Conservation (phyloP, 352 stramenopile genomes). For the Phytophthora citricola region DNA sequence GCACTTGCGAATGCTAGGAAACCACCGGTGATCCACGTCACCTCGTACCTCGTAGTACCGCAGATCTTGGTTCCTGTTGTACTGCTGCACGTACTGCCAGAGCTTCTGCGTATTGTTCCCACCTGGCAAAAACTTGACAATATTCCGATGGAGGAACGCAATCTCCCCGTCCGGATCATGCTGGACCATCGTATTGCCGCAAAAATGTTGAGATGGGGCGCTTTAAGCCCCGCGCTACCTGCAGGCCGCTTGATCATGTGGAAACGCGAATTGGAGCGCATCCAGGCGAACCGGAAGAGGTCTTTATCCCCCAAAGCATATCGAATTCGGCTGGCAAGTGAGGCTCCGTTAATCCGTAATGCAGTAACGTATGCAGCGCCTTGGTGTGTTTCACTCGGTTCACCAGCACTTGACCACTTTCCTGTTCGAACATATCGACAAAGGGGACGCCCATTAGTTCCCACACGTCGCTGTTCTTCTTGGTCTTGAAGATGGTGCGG, state of each 20-base stretch:
- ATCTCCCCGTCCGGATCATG: constrained; percentile 57
- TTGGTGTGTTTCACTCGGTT: constrained; percentile 49
- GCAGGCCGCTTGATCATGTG: constrained; percentile 67
- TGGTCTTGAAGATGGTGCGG: constrained; percentile 81
- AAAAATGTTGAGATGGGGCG: constrained; percentile 54
- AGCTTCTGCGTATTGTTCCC: constrained; percentile 45
- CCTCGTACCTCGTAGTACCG: constrained; percentile 59
- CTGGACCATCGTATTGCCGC: constrained; percentile 74
- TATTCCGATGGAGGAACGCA: constrained; percentile 71
- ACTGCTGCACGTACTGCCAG: constrained; percentile 60
- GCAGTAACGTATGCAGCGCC: constrained; percentile 66
- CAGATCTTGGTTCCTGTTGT: constrained; percentile 47
- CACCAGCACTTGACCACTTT: constrained; percentile 78
- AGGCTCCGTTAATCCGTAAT: constrained; percentile 54
- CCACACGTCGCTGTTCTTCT: constrained; percentile 67
- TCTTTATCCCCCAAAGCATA: constrained; percentile 84
- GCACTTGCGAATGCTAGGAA: constrained; percentile 60
- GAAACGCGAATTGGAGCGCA: constrained; percentile 74
- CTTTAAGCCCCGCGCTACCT: constrained; percentile 50
- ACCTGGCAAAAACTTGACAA: constrained; percentile 55
- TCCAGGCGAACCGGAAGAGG: constrained; percentile 81
- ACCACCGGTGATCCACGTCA: constrained; percentile 63
- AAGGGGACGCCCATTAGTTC: constrained; percentile 65
- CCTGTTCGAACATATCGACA: constrained; percentile 81
- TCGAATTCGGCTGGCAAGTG: constrained; percentile 51